Evolutionary conservation across 805 yeast genomes (phyloP).

Genomic region (Lipomyces mesembrius): DNA sequence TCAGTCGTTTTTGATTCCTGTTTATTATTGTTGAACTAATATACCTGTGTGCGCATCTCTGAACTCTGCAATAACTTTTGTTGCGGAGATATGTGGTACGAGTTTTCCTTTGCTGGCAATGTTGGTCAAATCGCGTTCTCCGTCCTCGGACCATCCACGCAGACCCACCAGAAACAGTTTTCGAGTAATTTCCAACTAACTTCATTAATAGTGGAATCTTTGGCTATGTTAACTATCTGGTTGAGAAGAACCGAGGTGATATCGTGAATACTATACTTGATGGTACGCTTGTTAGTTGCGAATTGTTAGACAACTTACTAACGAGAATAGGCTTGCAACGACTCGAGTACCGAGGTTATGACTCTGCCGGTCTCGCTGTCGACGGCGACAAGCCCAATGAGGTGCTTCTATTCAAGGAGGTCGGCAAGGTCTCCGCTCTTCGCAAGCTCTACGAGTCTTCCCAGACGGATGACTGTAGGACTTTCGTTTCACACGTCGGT

Average conservation of each 20-base stretch:
- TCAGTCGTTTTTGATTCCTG: not conserved
- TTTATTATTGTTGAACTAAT: not conserved
- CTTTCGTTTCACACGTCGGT: slow-evolving; percentile 85
- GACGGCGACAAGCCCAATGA: slow-evolving; percentile 83
- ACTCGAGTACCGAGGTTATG: slow-evolving; percentile 97
- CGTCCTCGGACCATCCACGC: not conserved
- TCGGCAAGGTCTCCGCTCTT: slow-evolving; percentile 88
- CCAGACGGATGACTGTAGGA: slow-evolving; percentile 61
- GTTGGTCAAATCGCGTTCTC: not conserved
- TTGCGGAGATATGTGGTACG: not conserved
- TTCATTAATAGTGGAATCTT: slow-evolving; percentile 77
- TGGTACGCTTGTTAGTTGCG: slow-evolving; percentile 54
- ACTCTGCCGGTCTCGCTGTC: slow-evolving; percentile 94
- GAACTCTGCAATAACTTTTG: not conserved
- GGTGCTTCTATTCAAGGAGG: slow-evolving; percentile 75
- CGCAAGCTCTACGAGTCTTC: slow-evolving; percentile 59
- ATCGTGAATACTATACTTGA: slow-evolving; percentile 86
- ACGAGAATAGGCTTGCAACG: slow-evolving; percentile 55
- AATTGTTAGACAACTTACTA: not conserved
- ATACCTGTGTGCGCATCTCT: not conserved
- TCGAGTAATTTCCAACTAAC: not conserved
- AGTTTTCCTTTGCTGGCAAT: not conserved
- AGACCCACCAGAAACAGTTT: not conserved
- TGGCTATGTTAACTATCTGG: slow-evolving; percentile 95
- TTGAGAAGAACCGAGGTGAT: slow-evolving; percentile 89